Evolutionary conservation across 768 basidiomycete species (phyloP), one percentile per base, ranked within the genome.

Genomic region (Panaeolus papilionaceus): DNA sequence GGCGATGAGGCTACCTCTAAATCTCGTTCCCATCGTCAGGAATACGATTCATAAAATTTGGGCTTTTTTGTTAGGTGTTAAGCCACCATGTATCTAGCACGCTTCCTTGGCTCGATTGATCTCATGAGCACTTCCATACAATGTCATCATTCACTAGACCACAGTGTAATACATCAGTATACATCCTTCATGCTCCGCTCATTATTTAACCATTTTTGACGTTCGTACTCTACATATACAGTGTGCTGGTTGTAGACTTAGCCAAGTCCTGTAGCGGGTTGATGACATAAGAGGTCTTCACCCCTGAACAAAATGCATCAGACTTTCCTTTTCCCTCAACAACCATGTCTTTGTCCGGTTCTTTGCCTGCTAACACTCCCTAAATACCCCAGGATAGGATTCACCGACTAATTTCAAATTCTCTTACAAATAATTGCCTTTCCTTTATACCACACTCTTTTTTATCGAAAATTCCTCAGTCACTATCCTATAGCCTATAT

Each of bases 1-100:
- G 70, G 70, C 54, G 75, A 73, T 9, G 73, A 73, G 5, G 62
- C 64, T 18, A 51, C 38, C 8, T 28, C 26, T 12, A 58, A 58
- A 12, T 7, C 10, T 9, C 54, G 54, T 14, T 14, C 28, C 12
- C 16, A 58, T 58, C 54, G 54, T 28, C 12, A 28, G 7, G 54
- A 33, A 16, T 58, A 58, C 14, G 33, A 58, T 23, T 49, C 47
- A 20, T 49, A 8, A 9, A 20, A 3, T 7, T 49, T 49, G 16
- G 16, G 5, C 33, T 2, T 5, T 33, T 33, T 33, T 33, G 33
- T 33, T 33, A 33, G 33, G 3, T 33, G 33, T 33, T 33, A 33
- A 23, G 42, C 42, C 42, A 44, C 16, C 16, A 44, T 16, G 23
- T 1, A 23, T n/a, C 9, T 33, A 42, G 10, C 40, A 16, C 16